Evolutionary conservation across 1,284 basidiomycete species (phyloP).

Genomic region (Rhodofomes roseus): DNA sequence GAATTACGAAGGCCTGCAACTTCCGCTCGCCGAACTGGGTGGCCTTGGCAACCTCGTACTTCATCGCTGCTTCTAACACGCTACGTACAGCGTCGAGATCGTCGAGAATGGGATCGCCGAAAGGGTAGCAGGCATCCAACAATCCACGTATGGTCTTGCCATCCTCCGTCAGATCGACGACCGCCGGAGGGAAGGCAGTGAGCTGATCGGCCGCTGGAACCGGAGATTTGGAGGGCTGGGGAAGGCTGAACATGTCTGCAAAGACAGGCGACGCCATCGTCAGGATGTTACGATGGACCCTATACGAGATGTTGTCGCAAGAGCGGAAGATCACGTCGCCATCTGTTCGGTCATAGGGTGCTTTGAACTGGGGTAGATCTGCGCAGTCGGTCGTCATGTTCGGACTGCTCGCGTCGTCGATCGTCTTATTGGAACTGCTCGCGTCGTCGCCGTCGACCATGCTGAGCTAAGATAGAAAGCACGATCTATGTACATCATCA

Average conservation of each 20-base stretch:
- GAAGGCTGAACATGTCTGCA: slow-evolving; percentile 12
- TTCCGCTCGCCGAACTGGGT: slow-evolving; percentile 3
- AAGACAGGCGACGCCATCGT: slow-evolving; percentile 22
- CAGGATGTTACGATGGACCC: slow-evolving; percentile 8
- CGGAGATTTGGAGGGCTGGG: background rate
- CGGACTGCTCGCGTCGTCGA: no score
- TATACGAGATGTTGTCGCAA: slow-evolving; percentile 13
- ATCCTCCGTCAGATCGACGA: slow-evolving; percentile 33
- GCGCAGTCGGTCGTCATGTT: no score
- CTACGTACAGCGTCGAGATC: slow-evolving; percentile 6
- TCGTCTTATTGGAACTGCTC: no score
- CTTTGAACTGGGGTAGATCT: no score
- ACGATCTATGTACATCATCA: no score
- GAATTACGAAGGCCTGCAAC: slow-evolving; percentile 1
- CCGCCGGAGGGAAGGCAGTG: slow-evolving; percentile 10
- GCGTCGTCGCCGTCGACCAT: no score
- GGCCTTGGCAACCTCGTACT: slow-evolving; percentile 20
- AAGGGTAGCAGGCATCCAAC: slow-evolving; percentile 37
- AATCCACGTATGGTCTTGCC: slow-evolving; percentile 29
- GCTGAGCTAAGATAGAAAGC: no score
- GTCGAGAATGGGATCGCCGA: slow-evolving; percentile 15
- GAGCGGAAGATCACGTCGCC: slow-evolving; percentile 29
- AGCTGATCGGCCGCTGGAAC: background rate
- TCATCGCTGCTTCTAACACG: slow-evolving; percentile 15
- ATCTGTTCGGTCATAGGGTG: slow-evolving; percentile 33